A percentile compares a stretch with the other conserved stretches of the same genome.
Evolutionary conservation across 805 yeast genomes (phyloP).

Genomic region (Saturnispora mendoncae): DNA sequence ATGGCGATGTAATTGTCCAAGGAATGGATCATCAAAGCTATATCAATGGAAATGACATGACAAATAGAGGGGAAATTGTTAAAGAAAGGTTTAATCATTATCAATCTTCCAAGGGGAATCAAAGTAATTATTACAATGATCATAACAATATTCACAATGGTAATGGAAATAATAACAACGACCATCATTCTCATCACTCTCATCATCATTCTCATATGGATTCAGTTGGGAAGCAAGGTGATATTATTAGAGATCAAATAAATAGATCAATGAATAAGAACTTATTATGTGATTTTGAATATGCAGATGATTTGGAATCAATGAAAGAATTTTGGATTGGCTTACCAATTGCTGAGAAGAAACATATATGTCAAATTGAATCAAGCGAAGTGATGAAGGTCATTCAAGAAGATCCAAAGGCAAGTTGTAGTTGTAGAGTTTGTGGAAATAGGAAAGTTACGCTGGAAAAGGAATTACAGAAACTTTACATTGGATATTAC

Average conservation of each 20-base stretch:
- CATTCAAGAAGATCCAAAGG: constrained; percentile 50
- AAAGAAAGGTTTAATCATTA: background rate
- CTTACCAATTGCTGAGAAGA: constrained; percentile 50
- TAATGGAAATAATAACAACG: constrained; percentile 9
- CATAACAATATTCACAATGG: constrained; percentile 12
- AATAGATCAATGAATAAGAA: constrained; percentile 19
- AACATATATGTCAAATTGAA: constrained; percentile 54
- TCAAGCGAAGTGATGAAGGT: constrained; percentile 59
- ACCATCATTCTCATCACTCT: constrained; percentile 10
- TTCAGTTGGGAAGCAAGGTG: constrained; percentile 17
- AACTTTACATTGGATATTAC: constrained; percentile 60
- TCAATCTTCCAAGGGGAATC: background rate
- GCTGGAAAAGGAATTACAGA: constrained; percentile 68
- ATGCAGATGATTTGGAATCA: constrained; percentile 43
- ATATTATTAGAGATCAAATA: constrained; percentile 16
- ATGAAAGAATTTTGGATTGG: constrained; percentile 59
- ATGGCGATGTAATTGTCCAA: constrained; percentile 73
- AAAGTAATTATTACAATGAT: constrained; percentile 10
- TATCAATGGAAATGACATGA: constrained; percentile 11
- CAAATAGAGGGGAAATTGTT: too few relatives aligned
- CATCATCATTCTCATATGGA: constrained; percentile 13
- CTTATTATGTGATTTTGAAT: constrained; percentile 27
- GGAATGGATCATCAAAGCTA: constrained; percentile 27
- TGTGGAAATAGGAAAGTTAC: constrained; percentile 70
- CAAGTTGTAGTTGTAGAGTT: constrained; percentile 58